These are phyloP conservation scores for Eucalyptus cladocalyx DNA, from an alignment of 345 rosid genomes.

Conservation along the genomic window DNA sequence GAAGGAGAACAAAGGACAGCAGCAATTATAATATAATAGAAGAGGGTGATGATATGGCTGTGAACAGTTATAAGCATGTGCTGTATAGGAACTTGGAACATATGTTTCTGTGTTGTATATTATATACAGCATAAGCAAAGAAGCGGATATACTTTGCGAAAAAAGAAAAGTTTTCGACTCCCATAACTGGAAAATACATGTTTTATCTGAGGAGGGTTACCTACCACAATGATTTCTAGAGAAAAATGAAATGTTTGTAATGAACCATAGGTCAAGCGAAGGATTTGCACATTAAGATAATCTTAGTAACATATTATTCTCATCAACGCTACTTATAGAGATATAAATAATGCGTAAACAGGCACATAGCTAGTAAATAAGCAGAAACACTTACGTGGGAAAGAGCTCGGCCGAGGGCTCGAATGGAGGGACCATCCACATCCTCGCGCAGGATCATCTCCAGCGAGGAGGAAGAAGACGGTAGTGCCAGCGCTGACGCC, in stretches of 20 bases:
- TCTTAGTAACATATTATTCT: background rate
- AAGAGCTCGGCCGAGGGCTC: conserved; percentile 53
- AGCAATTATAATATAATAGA: background rate
- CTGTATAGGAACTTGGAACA: background rate
- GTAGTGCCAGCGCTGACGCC: background rate
- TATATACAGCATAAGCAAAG: background rate
- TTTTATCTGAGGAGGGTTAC: background rate
- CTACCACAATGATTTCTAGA: background rate
- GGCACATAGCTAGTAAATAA: background rate
- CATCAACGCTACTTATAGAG: background rate
- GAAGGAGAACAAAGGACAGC: background rate
- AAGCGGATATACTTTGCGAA: background rate
- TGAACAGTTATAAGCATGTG: background rate
- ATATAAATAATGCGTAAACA: background rate
- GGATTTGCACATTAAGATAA: background rate
- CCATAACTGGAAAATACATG: background rate
- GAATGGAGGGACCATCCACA: conserved; percentile 35
- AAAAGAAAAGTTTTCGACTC: background rate
- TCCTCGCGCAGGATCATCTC: conserved; percentile 32
- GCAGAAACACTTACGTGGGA: conserved; percentile 43
- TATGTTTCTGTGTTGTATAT: background rate
- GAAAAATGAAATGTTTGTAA: background rate
- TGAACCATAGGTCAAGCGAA: background rate
- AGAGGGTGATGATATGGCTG: background rate
- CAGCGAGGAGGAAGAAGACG: conserved; percentile 3